phyloP scores from a whole-genome alignment of 257 asterid species.

The Solanum rostratum region DNA sequence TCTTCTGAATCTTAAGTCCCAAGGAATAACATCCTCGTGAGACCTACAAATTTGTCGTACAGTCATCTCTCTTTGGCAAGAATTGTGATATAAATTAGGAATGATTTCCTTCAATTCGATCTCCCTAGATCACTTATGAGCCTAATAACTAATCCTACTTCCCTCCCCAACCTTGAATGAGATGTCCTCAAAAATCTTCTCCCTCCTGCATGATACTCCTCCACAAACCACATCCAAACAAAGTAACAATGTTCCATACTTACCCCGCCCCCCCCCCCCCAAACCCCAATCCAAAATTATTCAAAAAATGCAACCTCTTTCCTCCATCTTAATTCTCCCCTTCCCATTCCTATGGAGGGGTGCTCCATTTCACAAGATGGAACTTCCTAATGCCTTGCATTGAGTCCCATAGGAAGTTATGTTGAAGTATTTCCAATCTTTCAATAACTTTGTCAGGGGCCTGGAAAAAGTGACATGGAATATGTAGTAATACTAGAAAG shows the following conservation, averaged over 20 bases:
- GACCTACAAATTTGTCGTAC: background rate
- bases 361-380: no score
- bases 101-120: background rate
- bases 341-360: no score
- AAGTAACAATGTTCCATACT: background rate
- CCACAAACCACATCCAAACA: background rate
- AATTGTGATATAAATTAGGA: background rate
- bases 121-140: background rate
- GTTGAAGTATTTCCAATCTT: no score
- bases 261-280: no score
- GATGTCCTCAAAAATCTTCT: background rate
- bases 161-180: background rate
- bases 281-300: no score
- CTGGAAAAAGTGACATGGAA: no score
- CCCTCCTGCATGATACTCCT: background rate
- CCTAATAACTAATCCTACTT: background rate
- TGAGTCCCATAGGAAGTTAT: no score
- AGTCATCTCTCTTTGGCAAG: background rate
- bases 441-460: no score
- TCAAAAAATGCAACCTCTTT: no score
- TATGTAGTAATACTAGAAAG: no score
- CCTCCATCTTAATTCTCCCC: no score
- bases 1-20: background rate
- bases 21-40: background rate
- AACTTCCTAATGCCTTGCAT: no score